A percentile compares a stretch with the other conserved stretches of the same genome.
Evolutionary conservation across 1,139 yeast genomes (phyloP).

Genomic region (Diutina scorzettiae): DNA sequence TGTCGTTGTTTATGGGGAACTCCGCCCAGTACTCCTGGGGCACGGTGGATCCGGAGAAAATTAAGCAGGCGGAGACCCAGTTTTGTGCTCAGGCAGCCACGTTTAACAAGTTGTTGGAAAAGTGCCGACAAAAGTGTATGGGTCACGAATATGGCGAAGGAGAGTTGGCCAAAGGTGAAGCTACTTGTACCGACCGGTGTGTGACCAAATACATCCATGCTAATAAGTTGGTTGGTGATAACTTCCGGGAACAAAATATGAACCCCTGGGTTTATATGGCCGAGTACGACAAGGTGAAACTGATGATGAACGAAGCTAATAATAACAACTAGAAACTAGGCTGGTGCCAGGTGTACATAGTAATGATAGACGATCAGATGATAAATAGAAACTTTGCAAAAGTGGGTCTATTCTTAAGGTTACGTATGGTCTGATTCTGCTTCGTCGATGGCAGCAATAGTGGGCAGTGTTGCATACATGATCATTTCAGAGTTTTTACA

Average conservation of each 20-base stretch:
- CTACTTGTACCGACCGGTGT: slow-evolving; percentile 66
- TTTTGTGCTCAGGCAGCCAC: slow-evolving; percentile 61
- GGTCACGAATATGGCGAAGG: slow-evolving; percentile 66
- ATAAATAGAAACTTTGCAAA: slow-evolving; percentile 9
- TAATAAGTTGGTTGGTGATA: slow-evolving; percentile 47
- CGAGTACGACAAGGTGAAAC: slow-evolving; percentile 3
- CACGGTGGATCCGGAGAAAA: slow-evolving; percentile 51
- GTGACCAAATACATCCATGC: slow-evolving; percentile 61
- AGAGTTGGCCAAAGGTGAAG: slow-evolving; percentile 70
- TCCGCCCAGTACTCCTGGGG: slow-evolving; percentile 30
- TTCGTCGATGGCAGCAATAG: too few species aligned
- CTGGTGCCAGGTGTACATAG: not conserved
- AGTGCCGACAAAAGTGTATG: slow-evolving; percentile 62
- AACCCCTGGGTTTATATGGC: slow-evolving; percentile 1
- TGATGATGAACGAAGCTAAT: not conserved
- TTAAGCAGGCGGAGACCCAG: slow-evolving; percentile 65
- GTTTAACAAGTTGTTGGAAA: slow-evolving; percentile 44
- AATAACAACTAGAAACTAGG: not conserved
- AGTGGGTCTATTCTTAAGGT: not conserved
- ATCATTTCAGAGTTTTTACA: too few species aligned
- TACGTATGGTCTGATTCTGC: too few species aligned
- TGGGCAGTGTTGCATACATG: too few species aligned
- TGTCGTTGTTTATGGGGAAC: slow-evolving; percentile 53
- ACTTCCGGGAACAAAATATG: slow-evolving; percentile 16
- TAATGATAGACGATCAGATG: slow-evolving; percentile 6